Evolutionary conservation across 108 stramenopile genomes (phyloP), one percentile per base, ranked within the genome.

Genomic region (Licmophora abbreviata): DNA sequence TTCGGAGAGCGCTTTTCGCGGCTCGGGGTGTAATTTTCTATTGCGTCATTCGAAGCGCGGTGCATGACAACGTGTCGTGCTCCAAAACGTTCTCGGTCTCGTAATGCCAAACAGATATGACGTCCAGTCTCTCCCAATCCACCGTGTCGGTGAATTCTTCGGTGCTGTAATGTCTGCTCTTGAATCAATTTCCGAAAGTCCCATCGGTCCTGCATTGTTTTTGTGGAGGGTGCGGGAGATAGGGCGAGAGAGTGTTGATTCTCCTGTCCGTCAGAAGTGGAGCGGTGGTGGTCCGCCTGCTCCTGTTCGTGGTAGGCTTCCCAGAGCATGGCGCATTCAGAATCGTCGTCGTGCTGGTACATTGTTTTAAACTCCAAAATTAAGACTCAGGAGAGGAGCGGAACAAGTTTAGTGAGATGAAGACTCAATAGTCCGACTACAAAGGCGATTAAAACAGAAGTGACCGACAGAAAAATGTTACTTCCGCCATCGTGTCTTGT

Each of bases 131-230:
- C 47, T 0, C 15, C 48, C 33, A 44, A 36, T 1, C 35, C 49
- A 10, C 51, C 52, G 21, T 61, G 51, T 4, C 6, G 40, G 36
- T 61, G 53, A 31, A 69, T 61, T 1, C 61, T 41, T 4, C 68
- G 68, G 33, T 69, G 61, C n/a, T 56, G 55, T 37, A 48, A 33
- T 20, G 68, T 61, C 48, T 69, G 59, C 32, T 62, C 56, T 18
- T 35, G 24, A 35, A 69, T 61, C 21, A 21, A 30, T 1, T 51
- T 44, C 11, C 68, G 68, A 50, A 69, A 62, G 3, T 29, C 22
- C 0, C 29, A n/a, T 11, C 61, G 48, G 6, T 50, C 33, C 21
- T 58, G 35, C 48, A 68, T 68, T 49, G 42, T 48, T 8, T 14
- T 38, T 11, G 22, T 2, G 3, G 51, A 59, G 9, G 66, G 66